Base-by-base conservation (phyloP, 2,329 filamentous ascomycete species). In the Bipolaris bicolor region DNA sequence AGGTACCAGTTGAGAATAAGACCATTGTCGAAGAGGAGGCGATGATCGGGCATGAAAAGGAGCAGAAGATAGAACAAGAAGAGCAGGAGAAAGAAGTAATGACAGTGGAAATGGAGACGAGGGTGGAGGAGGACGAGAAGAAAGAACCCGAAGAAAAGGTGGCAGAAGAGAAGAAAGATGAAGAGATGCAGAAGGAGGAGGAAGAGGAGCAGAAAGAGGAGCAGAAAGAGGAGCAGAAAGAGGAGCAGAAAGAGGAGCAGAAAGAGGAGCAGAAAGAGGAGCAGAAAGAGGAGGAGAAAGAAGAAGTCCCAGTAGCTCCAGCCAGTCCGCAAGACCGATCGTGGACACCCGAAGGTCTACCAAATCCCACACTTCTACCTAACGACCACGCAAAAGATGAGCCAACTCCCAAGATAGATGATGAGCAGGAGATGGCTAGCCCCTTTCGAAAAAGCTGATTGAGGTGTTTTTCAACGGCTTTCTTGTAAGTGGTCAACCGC, bases 291-390 rank as follows among this genome's bases (percentile, higher is more conserved):
- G 51, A 50, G 33, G 33, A 46, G 39, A 37, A 55, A 37, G 51
- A 43, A 13, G 41, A 39, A 24, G 49, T 37, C 5, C 33, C 49
- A 6, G 36, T 41, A 3, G 52, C 55, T 31, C 54, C 55, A 22
- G 41, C 43, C 24, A 26, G 36, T 29, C 36, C 52, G 5, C 52
- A 48, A 36, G 44, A 41, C n/a, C 40, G 50, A 33, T 52, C 49
- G 1, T 57, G 41, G 24, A 62, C 53, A 26, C 52, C 49, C 22
- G 41, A 49, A 26, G 50, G 45, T 18, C 37, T 39, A 15, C 55
- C 46, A 13, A 48, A 44, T 1, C 41, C 13, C 16, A 43, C 36
- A 24, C 22, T 20, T 13, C 20, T 43, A 37, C 18, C 20, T 6
- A 26, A 41, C 13, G 39, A 33, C 20, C n/a, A 10, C 13, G 18